Base-by-base conservation (phyloP, 2,329 filamentous ascomycete genomes). In the Trichoderma atrobrunneum region DNA sequence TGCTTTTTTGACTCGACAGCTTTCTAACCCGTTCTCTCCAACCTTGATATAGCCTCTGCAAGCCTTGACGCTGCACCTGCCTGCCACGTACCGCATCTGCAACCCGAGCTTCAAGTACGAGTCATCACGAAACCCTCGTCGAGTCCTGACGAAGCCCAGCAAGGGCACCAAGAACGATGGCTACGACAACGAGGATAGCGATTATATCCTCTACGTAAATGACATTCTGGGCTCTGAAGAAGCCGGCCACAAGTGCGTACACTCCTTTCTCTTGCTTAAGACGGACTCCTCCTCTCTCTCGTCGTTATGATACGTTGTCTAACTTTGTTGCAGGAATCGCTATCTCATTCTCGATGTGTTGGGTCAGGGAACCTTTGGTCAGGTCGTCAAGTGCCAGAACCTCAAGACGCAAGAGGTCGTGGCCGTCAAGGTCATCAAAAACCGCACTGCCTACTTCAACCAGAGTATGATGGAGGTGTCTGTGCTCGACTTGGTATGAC, bases 401-500 rank as follows among this genome's bases (percentile, higher is more conserved):
- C 84, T 99, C 77, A 98, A 97, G 84, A 98, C 96, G 0, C 95
- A 98, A 81, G 96, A 99, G 83, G 96, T 99, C 51, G 96, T 99
- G 59, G 96, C 96, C 4, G 96, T 99, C 76, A 99, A 99, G 84
- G 96, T 99, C 70, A 96, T 99, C 84, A 99, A 99, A 85, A 99
- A 99, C 82, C 91, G 95, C 78, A 99, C 96, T 2, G 96, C 96
- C 48, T 99, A 99, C 82, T 99, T 99, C 85, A 99, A 99, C 80
- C 96, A 99, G 82, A 98, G 96, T 82, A 99, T 99, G 96, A 99
- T 99, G 96, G 96, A 99, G 81, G 96, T 99, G 36, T 99, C 96
- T 2, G 96, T 99, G 28, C 87, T 99, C 72, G 96, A 99, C 82
- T 81, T 99, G 87, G 94, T 97, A 87, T 72, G 89, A 24, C 30